Conservation (phyloP, 352 stramenopile genomes). For the Globisporangium orthogonon region DNA sequence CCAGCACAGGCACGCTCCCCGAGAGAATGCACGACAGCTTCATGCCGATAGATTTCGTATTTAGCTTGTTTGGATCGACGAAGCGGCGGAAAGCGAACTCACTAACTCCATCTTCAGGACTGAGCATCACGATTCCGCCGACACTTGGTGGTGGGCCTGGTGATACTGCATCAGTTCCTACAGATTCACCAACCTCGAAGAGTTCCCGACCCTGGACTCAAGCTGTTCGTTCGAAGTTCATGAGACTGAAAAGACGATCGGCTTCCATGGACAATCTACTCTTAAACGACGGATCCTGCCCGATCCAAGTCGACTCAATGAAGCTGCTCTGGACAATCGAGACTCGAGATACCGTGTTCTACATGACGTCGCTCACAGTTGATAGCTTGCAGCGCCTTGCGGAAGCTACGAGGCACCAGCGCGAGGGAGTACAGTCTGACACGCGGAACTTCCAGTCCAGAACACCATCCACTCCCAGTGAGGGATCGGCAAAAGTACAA, state of each 20-base stretch:
- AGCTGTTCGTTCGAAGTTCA: constrained; percentile 42
- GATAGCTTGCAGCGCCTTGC: constrained; percentile 44
- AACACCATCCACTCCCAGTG: not conserved
- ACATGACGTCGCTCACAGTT: constrained; percentile 51
- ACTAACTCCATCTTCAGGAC: constrained; percentile 10
- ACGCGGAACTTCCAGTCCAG: not conserved
- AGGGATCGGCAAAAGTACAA: not conserved
- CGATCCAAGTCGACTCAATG: constrained; percentile 80
- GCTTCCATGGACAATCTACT: constrained; percentile 70
- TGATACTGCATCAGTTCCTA: no score
- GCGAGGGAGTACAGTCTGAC: not conserved
- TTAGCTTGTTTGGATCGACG: constrained; percentile 17
- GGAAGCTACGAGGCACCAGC: constrained; percentile 21
- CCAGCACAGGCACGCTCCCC: constrained; percentile 15
- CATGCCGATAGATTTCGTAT: constrained; percentile 37
- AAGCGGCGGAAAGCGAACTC: constrained; percentile 21
- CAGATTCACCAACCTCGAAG: constrained; percentile 18
- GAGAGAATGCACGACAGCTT: constrained; percentile 52
- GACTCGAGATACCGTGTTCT: constrained; percentile 63
- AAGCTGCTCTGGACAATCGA: constrained; percentile 76
- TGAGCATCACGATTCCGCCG: constrained; percentile 14
- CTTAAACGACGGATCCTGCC: constrained; percentile 59
- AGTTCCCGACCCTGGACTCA: constrained; percentile 44
- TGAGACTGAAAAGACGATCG: constrained; percentile 48
- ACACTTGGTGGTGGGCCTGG: not conserved